Evolutionary conservation across 768 basidiomycete genomes (phyloP), one percentile per base, ranked within the genome.

Genomic region (Boletus speciosus): DNA sequence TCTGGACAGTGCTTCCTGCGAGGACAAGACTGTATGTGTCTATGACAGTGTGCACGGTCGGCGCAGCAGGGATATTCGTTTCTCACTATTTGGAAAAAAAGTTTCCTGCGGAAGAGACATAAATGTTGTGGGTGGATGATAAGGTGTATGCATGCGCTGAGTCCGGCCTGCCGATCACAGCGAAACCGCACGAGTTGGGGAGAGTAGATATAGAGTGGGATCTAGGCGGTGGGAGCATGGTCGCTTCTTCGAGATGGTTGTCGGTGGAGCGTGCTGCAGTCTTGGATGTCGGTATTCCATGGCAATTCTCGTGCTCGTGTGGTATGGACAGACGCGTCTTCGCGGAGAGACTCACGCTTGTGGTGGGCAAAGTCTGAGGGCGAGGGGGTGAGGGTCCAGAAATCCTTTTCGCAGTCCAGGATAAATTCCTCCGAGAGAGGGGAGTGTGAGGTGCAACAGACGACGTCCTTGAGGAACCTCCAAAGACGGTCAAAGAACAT

Each of bases 401-500:
- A 79, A 46, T 78, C 73, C 56, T 78, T 80, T 62, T 81, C 76
- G 78, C 81, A 83, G 70, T 89, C 86, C 0, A 81, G 81, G 29
- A 85, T 73, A 68, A 88, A 68, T 51, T 80, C 77, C 66, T 88
- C 86, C 32, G 69, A 64, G 27, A 74, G 75, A 31, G 51, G 56
- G 9, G 55, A 53, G 7, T 63, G 64, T 44, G 66, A 67, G 31
- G 68, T 69, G 56, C 79, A 75, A 52, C 76, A 75, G 21, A 81
- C 41, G 45, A 81, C 61, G 43, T 81, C 83, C 35, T 75, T 70
- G 49, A 85, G 49, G 66, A 87, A 83, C 25, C 79, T 75, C 78
- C 79, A 83, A 78, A 86, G 84, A 35, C 81, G 78, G 70, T 90
- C 86, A 69, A 87, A 88, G 70, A 85, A 89, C 29, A 84, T 78